Evolutionary conservation across 2,329 filamentous ascomycete species (phyloP), one percentile per base, ranked within the genome.

Genomic region (Dryadomyces quercivorus): DNA sequence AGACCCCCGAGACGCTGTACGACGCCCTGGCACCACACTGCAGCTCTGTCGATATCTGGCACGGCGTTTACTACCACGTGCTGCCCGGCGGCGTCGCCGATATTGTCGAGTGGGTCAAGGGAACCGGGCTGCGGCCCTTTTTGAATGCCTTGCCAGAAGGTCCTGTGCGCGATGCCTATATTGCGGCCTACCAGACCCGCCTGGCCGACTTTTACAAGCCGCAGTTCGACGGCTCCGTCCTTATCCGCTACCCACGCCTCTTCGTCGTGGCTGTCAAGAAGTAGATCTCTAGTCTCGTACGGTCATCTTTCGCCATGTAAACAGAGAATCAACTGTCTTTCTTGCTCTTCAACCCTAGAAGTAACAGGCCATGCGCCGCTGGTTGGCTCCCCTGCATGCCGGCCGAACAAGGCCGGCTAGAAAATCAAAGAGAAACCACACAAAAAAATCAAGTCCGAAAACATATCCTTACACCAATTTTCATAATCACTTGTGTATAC

Each of bases 51-150:
- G 67, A 79, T 58, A 63, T 82, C 1, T 83, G 78, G 75, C 70
- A 75, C 46, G 77, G 76, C 1, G 62, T 65, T 44, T 83, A 83
- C 58, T 66, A 73, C 26, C 79, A 82, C 62, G 63, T 72, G 0
- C 61, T 82, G 55, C 66, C 70, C 2, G 70, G 67, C 21, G 70
- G 67, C 21, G 75, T 75, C 20, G 58, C 64, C 13, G 74, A 69
- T 1, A 75, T 83, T 45, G 73, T 82, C 6, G 78, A 81, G 62
- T 83, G 80, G 80, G 74, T 82, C 3, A 75, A 74, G 58, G 75
- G 76, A 0, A 80, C 77, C 0, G 80, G 77, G 0, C 61, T 83
- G 59, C 69, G 72, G 59, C 80, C 80, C 0, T 83, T 72, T 59
- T 52, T 82, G 53, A 70, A 80, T 48, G 66, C 69, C 3, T 66